phyloP scores from a whole-genome alignment of 768 basidiomycete species.

The Termitomyces sp. region DNA sequence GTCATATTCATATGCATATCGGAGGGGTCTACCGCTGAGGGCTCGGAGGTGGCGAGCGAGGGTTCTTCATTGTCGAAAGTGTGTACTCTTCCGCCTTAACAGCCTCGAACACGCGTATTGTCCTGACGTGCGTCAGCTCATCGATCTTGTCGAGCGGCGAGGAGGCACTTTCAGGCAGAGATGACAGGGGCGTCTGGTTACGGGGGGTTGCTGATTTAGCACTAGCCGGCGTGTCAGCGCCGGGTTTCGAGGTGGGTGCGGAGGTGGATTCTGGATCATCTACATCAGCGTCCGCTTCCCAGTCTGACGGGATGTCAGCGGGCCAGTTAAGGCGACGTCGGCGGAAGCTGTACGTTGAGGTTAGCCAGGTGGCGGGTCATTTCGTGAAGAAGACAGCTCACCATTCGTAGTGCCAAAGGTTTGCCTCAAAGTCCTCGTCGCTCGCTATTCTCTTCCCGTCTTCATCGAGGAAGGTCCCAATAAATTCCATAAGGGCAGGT shows the following conservation, averaged over 20 bases:
- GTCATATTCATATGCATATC: background rate
- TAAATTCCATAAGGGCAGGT: slow-evolving; percentile 49
- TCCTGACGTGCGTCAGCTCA: slow-evolving; percentile 47
- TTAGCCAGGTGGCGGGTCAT: slow-evolving; percentile 5
- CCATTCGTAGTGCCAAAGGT: slow-evolving; percentile 59
- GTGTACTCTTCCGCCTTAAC: slow-evolving; percentile 30
- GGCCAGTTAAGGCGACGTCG: slow-evolving; percentile 71
- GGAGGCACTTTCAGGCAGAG: slow-evolving; percentile 1
- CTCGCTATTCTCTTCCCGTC: slow-evolving; percentile 29
- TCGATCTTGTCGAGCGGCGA: slow-evolving; percentile 21
- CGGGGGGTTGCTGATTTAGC: slow-evolving; percentile 8
- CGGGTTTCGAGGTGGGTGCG: slow-evolving; percentile 8
- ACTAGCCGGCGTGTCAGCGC: slow-evolving; percentile 13
- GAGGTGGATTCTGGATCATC: slow-evolving; percentile 13
- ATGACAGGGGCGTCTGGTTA: slow-evolving; percentile 13
- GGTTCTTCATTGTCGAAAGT: slow-evolving; percentile 16
- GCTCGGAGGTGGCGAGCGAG: slow-evolving; percentile 17
- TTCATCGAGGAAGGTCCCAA: slow-evolving; percentile 35
- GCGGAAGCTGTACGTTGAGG: slow-evolving; percentile 47
- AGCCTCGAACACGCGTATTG: slow-evolving; percentile 49
- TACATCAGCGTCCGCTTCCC: slow-evolving; percentile 24
- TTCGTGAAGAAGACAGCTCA: slow-evolving; percentile 23
- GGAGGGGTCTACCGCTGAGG: background rate
- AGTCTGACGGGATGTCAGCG: slow-evolving; percentile 28
- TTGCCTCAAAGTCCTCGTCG: slow-evolving; percentile 34